Evolutionary conservation across 805 yeast species (phyloP), one percentile per base, ranked within the genome.

Genomic region (Starmerella vitae): DNA sequence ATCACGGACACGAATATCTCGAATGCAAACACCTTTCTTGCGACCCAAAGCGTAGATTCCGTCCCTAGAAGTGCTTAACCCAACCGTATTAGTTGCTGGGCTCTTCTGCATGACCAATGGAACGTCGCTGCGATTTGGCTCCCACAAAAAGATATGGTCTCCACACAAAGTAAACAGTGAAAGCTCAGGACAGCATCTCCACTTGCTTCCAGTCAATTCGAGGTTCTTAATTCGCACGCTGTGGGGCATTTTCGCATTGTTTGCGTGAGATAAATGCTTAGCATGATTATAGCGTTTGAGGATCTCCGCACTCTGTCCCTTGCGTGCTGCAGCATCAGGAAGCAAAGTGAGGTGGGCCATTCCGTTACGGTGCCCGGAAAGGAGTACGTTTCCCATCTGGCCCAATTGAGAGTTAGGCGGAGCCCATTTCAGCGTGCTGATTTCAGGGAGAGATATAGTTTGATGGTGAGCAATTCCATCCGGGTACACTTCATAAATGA

Each of bases 351-450:
- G 56, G 57, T 86, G 82, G 0, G 76, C 82, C 39, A 70, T 61
- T 2, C 95, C 95, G 42, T 73, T 71, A 37, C 68, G 70, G 55
- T 84, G 91, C 9, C 94, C 94, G 0, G 93, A 68, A 3, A 63
- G 61, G 1, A 64, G 49, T 9, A 68, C 63, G 64, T 62, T 65
- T 60, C 76, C 72, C 39, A 67, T 49, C n/a, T 47, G 41, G 24
- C 63, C 64, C 25, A 55, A 48, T 13, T 44, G 41, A 8, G 56
- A 51, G 15, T 41, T 37, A 43, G 65, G 58, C 1, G 65, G 53
- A 3, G 59, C 60, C 68, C 68, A 64, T 12, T 53, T 42, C 33
- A 73, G 60, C 1, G 71, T 58, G 51, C 68, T 65, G 36, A 74
- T 70, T 40, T 66, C 64, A 3, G 77, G 74, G 34, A 74, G 61